Percentiles rank a stretch among this genome's conserved stretches.
These are phyloP conservation scores for Clonostachys rosea DNA, from an alignment of 2,329 filamentous ascomycete species.

Conservation along the genomic window DNA sequence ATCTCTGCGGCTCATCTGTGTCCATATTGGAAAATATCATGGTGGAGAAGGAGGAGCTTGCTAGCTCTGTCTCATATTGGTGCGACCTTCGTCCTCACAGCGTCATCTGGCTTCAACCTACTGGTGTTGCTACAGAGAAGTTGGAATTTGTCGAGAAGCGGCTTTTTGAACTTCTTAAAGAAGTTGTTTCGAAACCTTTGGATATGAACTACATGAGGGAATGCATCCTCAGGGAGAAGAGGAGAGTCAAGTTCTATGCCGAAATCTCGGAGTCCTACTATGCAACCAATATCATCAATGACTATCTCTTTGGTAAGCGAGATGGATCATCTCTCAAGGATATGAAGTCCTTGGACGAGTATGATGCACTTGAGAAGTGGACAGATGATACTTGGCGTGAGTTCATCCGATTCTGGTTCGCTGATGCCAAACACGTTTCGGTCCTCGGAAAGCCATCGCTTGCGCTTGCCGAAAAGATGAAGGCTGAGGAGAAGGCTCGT, in stretches of 20 bases:
- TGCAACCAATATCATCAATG: conserved; percentile 79
- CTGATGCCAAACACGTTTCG: conserved; percentile 80
- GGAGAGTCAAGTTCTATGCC: conserved; percentile 77
- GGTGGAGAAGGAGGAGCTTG: conserved; percentile 89
- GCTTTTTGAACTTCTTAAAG: conserved; percentile 76
- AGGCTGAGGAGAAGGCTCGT: conserved; percentile 73
- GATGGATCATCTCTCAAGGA: conserved; percentile 73
- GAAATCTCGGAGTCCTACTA: conserved; percentile 81
- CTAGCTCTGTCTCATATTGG: conserved; percentile 77
- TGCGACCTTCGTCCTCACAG: conserved; percentile 76
- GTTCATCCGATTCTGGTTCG: conserved; percentile 80
- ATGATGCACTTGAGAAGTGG: conserved; percentile 73
- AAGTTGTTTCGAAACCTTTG: conserved; percentile 73
- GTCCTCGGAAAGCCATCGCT: conserved; percentile 84
- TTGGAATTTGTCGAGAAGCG: conserved; percentile 80
- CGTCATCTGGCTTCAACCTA: conserved; percentile 76
- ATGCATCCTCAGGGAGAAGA: conserved; percentile 75
- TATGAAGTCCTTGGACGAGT: conserved; percentile 51
- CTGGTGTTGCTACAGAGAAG: conserved; percentile 82
- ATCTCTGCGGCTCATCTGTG: conserved; percentile 89
- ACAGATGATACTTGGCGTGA: conserved; percentile 76
- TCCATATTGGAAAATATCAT: conserved; percentile 87
- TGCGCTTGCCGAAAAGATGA: conserved; percentile 74
- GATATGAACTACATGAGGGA: conserved; percentile 90
- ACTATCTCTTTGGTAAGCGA: conserved; percentile 84